Base-by-base conservation (phyloP, 495 filamentous ascomycete species). In the Hypoxylon perforatum region DNA sequence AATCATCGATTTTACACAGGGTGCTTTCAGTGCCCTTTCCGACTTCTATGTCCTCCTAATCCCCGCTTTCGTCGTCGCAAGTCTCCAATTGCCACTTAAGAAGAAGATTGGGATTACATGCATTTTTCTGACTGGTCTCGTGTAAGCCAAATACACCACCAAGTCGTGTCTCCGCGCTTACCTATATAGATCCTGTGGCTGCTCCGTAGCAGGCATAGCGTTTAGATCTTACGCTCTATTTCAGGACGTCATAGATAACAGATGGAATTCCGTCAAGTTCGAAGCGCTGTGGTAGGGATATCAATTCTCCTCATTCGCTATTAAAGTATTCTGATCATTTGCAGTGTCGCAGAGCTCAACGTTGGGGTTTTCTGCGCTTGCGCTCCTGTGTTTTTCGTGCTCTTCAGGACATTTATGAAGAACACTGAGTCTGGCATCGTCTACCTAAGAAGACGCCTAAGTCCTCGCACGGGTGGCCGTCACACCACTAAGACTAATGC, bases 11-110 rank as follows among this genome's bases (percentile, higher is more conserved):
- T 12, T 18, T 21, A 12, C n/a, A 8, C 41, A 30, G 14, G 55
- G 55, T 33, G 11, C 48, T 14, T 5, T 22, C 1, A 48, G 39
- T 18, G 17, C 22, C 4, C 1, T 58, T 14, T 19, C 55, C n/a
- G 59, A 62, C 22, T 54, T 46, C 49, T 62, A 62, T 15, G 42
- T 62, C 2, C 59, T 62, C 28, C 10, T 42, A 14, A 54, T 54
- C 36, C 59, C 59, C 2, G 15, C 55, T 19, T n/a, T 1, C 19
- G 17, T 47, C 36, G 41, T 62, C 6, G 11, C 12, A 2, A 17
- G 22, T 1, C 49, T 62, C 17, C 35, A 54, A 2, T 4, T 47
- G 18, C 25, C 59, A 0, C 14, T 47, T 11, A 42, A 19, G 25
- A 46, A 28, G 33, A 52, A 15, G 21, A 38, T 62, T 8, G 55